Base-by-base conservation (phyloP, 2,329 filamentous ascomycete genomes). In the Fonsecaea erecta region DNA sequence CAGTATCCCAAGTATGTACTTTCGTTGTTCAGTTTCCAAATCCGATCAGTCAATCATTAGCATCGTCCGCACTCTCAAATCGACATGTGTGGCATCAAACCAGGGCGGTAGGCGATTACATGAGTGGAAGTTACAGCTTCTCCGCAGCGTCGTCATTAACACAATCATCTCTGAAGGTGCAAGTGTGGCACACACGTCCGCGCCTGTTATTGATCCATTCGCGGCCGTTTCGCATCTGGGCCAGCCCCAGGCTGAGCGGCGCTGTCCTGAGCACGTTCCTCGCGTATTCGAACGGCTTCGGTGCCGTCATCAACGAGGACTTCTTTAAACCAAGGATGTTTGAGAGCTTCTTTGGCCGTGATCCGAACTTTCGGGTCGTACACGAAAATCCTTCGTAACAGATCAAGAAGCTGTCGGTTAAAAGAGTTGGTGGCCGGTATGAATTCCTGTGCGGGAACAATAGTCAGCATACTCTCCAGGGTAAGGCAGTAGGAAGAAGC, bases 251-350 rank as follows among this genome's bases (percentile, higher is more conserved):
- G 63, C 48, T 70, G 64, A 55, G 69, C 63, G 34, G 82, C 63
- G 40, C n/a, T n/a, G n/a, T n/a, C n/a, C n/a, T n/a, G n/a, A n/a
- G n/a, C n/a, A n/a, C 71, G 66, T 60, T 72, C 66, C 46, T 82
- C 73, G 53, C 83, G 78, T 68, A 89, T 88, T 63, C 85, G 83
- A 63, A 84, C 79, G 21, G 86, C 86, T 76, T 89, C 86, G 6
- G 86, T 89, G 63, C 87, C 87, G 73, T 89, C 87, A 72, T 89
- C 87, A 71, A 88, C 82, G 24, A 88, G 79, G 12, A 81, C 79
- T 74, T 89, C 86, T 68, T 83, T 85, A 77, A 89, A 89, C 87
- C 87, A 89, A 0, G 85, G 84, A 73, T 89, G 87, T 73, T 88
- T 85, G 67, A 89, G 77, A 16, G 87, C 87, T 72, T 88, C 80